These are phyloP conservation scores for Paraphaeosphaeria minitans DNA, from an alignment of 2,329 filamentous ascomycete species.

Conservation along the genomic window DNA sequence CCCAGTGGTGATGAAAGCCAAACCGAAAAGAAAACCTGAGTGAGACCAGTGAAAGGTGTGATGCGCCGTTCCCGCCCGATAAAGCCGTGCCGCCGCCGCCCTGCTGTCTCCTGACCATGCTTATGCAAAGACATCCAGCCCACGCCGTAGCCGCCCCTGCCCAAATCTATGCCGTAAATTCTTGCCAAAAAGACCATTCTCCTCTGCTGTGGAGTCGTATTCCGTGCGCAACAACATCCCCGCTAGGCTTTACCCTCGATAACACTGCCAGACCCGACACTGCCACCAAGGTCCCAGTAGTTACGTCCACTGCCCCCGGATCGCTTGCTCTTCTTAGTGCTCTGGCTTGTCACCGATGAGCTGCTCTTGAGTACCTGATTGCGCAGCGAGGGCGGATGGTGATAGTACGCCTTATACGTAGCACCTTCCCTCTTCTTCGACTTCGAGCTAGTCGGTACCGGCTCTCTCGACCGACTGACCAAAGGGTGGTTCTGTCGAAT, in stretches of 20 bases:
- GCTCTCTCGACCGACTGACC: constrained; percentile 60
- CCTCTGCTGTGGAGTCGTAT: background rate
- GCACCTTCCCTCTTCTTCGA: constrained; percentile 30
- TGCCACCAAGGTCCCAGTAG: constrained; percentile 91
- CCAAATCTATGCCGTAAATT: background rate
- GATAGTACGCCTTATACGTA: constrained; percentile 29
- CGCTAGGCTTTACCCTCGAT: constrained; percentile 36
- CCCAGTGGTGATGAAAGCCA: background rate
- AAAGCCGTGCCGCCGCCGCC: background rate
- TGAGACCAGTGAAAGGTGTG: background rate
- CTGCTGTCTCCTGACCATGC: background rate
- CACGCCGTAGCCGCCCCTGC: background rate
- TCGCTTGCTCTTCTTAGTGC: constrained; percentile 72
- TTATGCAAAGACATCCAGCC: background rate
- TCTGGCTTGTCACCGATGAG: constrained; percentile 83
- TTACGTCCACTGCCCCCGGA: constrained; percentile 77
- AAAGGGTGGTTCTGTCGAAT: constrained; percentile 90
- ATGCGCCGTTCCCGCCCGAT: background rate
- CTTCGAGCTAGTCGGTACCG: constrained; percentile 32
- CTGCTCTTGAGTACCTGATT: constrained; percentile 50
- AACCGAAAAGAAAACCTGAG: background rate
- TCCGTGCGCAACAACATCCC: background rate
- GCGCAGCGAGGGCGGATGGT: constrained; percentile 22
- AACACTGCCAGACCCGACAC: constrained; percentile 70
- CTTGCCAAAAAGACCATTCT: background rate